Percentiles rank a stretch among this genome's conserved stretches.
Evolutionary conservation across 2,329 filamentous ascomycete species (phyloP).

Genomic region (Epicoccum sorghinum): DNA sequence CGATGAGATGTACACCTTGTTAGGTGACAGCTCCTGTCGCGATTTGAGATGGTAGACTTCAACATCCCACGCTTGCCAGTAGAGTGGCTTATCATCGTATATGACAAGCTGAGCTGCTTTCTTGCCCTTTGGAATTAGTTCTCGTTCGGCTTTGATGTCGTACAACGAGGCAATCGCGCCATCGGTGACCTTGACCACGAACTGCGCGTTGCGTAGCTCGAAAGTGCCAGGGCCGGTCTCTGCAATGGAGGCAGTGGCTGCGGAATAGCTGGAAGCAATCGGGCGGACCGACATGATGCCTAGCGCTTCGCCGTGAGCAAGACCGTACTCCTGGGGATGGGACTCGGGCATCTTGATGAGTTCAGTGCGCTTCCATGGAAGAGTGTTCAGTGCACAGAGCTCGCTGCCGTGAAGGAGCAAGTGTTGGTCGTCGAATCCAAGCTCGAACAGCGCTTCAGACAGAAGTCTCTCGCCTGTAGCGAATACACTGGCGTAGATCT

Average conservation of each 20-base stretch:
- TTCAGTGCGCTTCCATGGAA: constrained; percentile 83
- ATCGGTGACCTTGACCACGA: constrained; percentile 72
- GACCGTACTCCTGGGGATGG: constrained; percentile 42
- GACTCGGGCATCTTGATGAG: constrained; percentile 66
- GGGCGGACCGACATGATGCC: constrained; percentile 49
- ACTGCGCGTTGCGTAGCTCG: constrained; percentile 77
- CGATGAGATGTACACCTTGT: constrained; percentile 74
- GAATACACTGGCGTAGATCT: constrained; percentile 82
- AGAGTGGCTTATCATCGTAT: constrained; percentile 95
- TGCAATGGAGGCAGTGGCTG: constrained; percentile 53
- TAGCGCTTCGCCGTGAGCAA: constrained; percentile 54
- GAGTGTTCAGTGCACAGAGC: constrained; percentile 76
- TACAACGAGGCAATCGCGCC: constrained; percentile 85
- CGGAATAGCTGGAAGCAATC: constrained; percentile 33
- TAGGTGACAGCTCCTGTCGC: constrained; percentile 73
- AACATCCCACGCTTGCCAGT: constrained; percentile 98
- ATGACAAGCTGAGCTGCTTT: constrained; percentile 92
- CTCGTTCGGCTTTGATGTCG: constrained; percentile 74
- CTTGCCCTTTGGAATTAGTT: constrained; percentile 73
- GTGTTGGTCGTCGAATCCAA: constrained; percentile 64
- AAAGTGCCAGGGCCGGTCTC: constrained; percentile 68
- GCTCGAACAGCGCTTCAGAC: constrained; percentile 68
- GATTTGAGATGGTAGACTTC: constrained; percentile 95
- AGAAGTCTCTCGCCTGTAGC: constrained; percentile 74
- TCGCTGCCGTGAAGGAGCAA: constrained; percentile 48